Conservation (phyloP, 768 basidiomycete genomes). For the Termitomyces sp. region DNA sequence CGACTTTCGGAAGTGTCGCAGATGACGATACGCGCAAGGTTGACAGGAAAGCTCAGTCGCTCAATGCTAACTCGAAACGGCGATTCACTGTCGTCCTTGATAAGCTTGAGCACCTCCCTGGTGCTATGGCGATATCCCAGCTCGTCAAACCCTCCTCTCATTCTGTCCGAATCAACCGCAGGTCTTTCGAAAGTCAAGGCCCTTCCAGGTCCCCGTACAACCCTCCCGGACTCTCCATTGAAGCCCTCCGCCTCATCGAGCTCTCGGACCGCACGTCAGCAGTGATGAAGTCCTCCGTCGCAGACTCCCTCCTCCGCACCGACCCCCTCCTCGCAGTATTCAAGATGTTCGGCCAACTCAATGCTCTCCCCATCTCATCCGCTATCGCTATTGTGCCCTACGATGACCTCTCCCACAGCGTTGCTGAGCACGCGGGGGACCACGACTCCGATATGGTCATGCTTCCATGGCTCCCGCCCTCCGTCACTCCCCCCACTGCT, state of each 20-base stretch:
- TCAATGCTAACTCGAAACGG: constrained; percentile 8
- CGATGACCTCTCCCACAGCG: constrained; percentile 70
- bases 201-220: background rate
- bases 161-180: constrained; percentile 13
- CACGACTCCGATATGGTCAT: constrained; percentile 72
- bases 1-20: constrained; percentile 45
- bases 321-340: constrained; percentile 76
- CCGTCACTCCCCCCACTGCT: constrained; percentile 11
- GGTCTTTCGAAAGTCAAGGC: constrained; percentile 9
- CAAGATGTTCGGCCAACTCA: constrained; percentile 73
- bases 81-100: constrained; percentile 87
- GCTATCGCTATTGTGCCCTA: constrained; percentile 73
- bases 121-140: constrained; percentile 88
- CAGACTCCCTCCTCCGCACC: constrained; percentile 65
- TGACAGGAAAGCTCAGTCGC: constrained; percentile 8
- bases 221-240: constrained; percentile 43
- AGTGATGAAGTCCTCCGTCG: constrained; percentile 78
- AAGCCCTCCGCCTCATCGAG: constrained; percentile 87
- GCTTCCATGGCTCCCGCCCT: constrained; percentile 73
- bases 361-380: constrained; percentile 62
- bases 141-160: constrained; percentile 54
- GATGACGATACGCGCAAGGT: constrained; percentile 31
- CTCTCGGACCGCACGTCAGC: constrained; percentile 83
- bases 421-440: constrained; percentile 63
- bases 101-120: constrained; percentile 84